Percentiles rank a stretch among this genome's conserved stretches.
Evolutionary conservation across 1,284 basidiomycete genomes (phyloP).

Genomic region (Rhizoctonia solani): DNA sequence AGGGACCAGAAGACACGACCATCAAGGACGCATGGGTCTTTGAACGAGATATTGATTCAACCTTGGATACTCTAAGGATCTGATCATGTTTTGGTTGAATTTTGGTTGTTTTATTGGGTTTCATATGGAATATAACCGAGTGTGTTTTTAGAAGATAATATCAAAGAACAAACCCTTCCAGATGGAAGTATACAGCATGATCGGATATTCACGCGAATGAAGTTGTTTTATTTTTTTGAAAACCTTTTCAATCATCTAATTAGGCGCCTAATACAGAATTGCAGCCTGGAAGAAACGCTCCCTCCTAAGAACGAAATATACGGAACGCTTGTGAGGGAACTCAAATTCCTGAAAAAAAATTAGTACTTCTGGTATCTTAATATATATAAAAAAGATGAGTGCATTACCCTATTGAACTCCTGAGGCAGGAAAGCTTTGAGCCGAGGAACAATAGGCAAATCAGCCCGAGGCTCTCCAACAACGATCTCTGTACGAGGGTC

Average conservation of each 20-base stretch:
- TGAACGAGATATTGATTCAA: neutral
- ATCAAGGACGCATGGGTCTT: constrained; percentile 24
- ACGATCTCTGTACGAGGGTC: constrained; percentile 55
- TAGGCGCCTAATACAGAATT: too few relatives aligned
- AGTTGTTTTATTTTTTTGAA: too few relatives aligned
- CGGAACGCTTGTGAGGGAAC: constrained; percentile 35
- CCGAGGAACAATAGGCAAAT: constrained; percentile 34
- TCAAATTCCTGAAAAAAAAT: constrained; percentile 30
- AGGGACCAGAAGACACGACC: constrained; percentile 8
- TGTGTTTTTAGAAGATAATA: too few relatives aligned
- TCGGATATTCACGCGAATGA: too few relatives aligned
- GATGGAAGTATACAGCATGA: too few relatives aligned
- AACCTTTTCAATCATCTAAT: too few relatives aligned
- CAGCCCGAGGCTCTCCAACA: constrained; percentile 53
- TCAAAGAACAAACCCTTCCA: too few relatives aligned
- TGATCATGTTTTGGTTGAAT: neutral
- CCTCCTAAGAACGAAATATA: constrained; percentile 32
- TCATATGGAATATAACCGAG: too few relatives aligned
- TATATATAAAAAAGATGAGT: neutral
- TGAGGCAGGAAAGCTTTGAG: constrained; percentile 31
- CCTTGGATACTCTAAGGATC: neutral
- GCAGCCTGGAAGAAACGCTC: constrained; percentile 36
- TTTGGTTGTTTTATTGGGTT: neutral
- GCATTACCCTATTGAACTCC: constrained; percentile 29
- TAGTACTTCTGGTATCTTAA: neutral